A percentile compares a stretch with the other conserved stretches of the same genome.
Evolutionary conservation across 176 grass and related monocot species (phyloP).

Genomic region (Tillandsia fasciculata): DNA sequence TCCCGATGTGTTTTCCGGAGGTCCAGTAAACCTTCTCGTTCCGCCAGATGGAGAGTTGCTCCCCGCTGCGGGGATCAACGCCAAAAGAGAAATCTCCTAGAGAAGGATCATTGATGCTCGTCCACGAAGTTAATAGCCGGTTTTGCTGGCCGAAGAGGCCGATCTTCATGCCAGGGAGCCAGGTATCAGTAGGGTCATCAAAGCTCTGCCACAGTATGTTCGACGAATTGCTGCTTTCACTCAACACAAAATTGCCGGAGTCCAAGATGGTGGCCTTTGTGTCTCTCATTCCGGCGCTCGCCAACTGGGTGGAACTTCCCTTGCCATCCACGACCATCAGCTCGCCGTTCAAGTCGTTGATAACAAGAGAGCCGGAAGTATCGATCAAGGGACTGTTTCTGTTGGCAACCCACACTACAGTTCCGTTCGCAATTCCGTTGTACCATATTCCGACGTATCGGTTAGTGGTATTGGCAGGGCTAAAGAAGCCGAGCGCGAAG

Average conservation of each 20-base stretch:
- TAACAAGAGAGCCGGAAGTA: slow-evolving; percentile 26
- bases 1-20: background rate
- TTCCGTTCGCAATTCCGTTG: background rate
- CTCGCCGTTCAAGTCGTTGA: slow-evolving; percentile 38
- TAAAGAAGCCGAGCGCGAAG: slow-evolving; percentile 52
- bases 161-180: slow-evolving; percentile 32
- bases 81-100: slow-evolving; percentile 29
- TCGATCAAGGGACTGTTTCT: slow-evolving; percentile 30
- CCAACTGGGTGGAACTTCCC: slow-evolving; percentile 24
- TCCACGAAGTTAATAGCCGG: slow-evolving; percentile 38
- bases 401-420: slow-evolving; percentile 48
- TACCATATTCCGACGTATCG: slow-evolving; percentile 60
- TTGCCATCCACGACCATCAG: slow-evolving; percentile 27
- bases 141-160: background rate
- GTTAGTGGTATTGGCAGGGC: slow-evolving; percentile 13
- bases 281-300: background rate
- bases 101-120: slow-evolving; percentile 27
- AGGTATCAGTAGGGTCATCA: slow-evolving; percentile 36
- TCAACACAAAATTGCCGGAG: slow-evolving; percentile 34
- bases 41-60: slow-evolving; percentile 17
- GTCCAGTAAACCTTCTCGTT: background rate
- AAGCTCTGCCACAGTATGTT: slow-evolving; percentile 37
- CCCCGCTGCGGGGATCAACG: background rate
- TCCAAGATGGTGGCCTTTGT: slow-evolving; percentile 22
- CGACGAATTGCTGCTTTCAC: background rate